Percentiles rank a stretch among this genome's conserved stretches.
These are phyloP conservation scores for Rugosomyces carneus DNA, from an alignment of 1,284 basidiomycete genomes.

Conservation along the genomic window DNA sequence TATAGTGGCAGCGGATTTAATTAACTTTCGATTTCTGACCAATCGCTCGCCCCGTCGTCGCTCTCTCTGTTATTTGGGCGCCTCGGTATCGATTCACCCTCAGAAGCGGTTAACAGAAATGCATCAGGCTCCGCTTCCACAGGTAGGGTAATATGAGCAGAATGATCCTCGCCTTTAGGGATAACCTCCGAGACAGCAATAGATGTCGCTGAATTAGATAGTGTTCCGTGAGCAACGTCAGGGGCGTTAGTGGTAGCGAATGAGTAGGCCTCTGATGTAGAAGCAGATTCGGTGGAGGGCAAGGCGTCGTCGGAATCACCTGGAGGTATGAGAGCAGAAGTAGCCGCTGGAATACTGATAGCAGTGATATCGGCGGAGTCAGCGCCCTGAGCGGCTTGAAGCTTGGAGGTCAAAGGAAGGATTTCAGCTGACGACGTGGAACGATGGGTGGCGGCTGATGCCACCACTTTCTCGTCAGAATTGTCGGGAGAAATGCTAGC, in stretches of 20 bases:
- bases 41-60: constrained; percentile 23
- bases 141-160: neutral
- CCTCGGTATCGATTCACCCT: constrained; percentile 5
- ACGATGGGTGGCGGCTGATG: neutral
- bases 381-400: too few relatives aligned
- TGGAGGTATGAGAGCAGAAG: neutral
- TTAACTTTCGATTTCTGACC: constrained; percentile 24
- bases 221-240: neutral
- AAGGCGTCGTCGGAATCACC: neutral
- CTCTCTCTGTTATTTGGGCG: constrained; percentile 10
- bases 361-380: too few relatives aligned
- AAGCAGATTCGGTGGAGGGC: neutral
- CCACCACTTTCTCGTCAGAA: neutral
- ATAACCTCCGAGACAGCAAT: constrained; percentile 11
- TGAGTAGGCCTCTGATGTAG: neutral
- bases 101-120: constrained; percentile 16
- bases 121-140: constrained; percentile 5
- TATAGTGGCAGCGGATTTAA: too few relatives aligned
- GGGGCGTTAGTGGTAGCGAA: neutral
- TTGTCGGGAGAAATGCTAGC: neutral
- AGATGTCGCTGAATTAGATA: neutral
- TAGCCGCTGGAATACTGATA: neutral
- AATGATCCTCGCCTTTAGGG: constrained; percentile 10
- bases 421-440: too few relatives aligned
- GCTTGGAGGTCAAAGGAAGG: too few relatives aligned